Conservation (phyloP, 805 yeast species). For the Monosporozyma servazzii region DNA sequence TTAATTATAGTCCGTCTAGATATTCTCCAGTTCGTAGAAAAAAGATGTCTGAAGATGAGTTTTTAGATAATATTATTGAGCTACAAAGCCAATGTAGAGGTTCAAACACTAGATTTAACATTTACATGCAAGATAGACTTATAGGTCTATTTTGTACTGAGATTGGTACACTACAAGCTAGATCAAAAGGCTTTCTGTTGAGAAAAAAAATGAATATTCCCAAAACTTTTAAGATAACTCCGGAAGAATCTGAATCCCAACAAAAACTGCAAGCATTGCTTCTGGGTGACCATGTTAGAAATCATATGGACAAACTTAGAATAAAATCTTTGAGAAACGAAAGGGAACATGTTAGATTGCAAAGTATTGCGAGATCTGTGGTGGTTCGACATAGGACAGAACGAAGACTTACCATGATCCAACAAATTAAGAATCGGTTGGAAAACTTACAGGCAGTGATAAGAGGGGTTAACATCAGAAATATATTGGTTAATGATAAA, state of each 20-base stretch:
- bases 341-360: constrained; percentile 25
- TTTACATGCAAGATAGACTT: constrained; percentile 56
- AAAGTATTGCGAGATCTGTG: constrained; percentile 34
- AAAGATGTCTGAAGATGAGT: constrained; percentile 25
- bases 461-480: constrained; percentile 7
- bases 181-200: constrained; percentile 40
- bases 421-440: constrained; percentile 7
- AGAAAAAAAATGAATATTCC: constrained; percentile 2
- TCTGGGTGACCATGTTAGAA: constrained; percentile 37
- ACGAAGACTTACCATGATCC: constrained; percentile 1
- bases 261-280: constrained; percentile 43
- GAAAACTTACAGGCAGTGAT: constrained; percentile 18
- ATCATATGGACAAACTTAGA: constrained; percentile 17
- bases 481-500: not conserved
- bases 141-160: constrained; percentile 47
- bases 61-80: constrained; percentile 32
- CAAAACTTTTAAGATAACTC: not conserved
- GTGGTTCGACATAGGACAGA: constrained; percentile 21
- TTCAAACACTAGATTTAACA: constrained; percentile 50
- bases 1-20: constrained; percentile 16
- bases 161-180: constrained; percentile 40
- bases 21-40: constrained; percentile 26
- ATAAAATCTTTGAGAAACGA: constrained; percentile 23
- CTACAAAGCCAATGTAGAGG: constrained; percentile 70
- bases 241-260: constrained; percentile 9